Conservation (phyloP, 73 alveolate species). For the Paramecium pentaurelia region DNA sequence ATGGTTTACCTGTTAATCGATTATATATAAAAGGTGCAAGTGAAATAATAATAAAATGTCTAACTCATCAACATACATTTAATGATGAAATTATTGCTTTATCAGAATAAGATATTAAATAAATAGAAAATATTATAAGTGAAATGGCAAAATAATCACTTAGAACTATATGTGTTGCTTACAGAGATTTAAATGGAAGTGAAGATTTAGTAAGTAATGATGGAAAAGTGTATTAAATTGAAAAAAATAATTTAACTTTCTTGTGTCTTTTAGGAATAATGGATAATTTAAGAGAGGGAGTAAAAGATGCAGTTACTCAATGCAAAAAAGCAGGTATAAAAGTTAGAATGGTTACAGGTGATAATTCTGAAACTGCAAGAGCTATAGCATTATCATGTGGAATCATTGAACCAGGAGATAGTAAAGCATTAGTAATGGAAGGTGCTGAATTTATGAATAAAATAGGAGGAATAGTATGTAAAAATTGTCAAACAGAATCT, state of each 20-base stretch:
- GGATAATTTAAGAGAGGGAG: constrained; percentile 81
- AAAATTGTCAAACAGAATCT: constrained; percentile 61
- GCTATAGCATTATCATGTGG: constrained; percentile 92
- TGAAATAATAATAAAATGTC: constrained; percentile 42
- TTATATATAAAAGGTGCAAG: constrained; percentile 51
- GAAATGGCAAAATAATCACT: constrained; percentile 78
- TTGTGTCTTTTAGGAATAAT: constrained; percentile 77
- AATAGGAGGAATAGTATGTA: constrained; percentile 86
- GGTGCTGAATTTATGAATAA: constrained; percentile 76
- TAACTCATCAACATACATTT: neutral
- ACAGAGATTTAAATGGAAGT: constrained; percentile 65
- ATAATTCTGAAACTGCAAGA: constrained; percentile 86
- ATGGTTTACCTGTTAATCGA: neutral
- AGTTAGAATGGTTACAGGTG: constrained; percentile 95
- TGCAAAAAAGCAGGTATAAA: constrained; percentile 79
- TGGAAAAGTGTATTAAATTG: constrained; percentile 61
- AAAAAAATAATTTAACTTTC: constrained; percentile 67
- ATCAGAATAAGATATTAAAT: neutral
- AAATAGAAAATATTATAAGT: constrained; percentile 62
- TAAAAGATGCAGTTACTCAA: constrained; percentile 44
- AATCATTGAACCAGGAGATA: constrained; percentile 37
- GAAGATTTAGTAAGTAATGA: constrained; percentile 52
- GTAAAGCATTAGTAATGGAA: constrained; percentile 53
- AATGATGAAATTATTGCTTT: neutral
- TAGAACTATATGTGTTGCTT: constrained; percentile 78